Percentiles rank a stretch among this genome's conserved stretches.
Evolutionary conservation across 176 grass and related monocot genomes (phyloP).

Genomic region (Musa schizocarpa): DNA sequence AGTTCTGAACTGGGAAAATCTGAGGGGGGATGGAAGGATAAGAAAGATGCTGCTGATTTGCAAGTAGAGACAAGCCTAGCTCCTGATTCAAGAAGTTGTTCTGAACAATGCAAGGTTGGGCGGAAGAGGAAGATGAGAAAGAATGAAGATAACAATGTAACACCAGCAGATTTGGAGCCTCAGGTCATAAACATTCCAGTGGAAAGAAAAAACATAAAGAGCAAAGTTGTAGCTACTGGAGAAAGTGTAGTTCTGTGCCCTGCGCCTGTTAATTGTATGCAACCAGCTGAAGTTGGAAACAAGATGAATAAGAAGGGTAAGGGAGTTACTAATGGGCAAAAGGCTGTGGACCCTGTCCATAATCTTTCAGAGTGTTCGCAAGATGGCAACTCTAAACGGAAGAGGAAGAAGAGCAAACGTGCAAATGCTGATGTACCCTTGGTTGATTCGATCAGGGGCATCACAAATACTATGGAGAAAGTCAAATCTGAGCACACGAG

Average conservation of each 20-base stretch:
- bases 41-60: neutral
- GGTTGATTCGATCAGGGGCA: neutral
- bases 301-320: constrained; percentile 1
- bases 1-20: neutral
- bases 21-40: neutral
- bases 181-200: constrained; percentile 4
- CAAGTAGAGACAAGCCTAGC: neutral
- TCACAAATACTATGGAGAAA: neutral
- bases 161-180: neutral
- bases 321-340: constrained; percentile 1
- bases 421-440: neutral
- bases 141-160: neutral
- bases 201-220: neutral
- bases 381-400: constrained; percentile 3
- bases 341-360: neutral
- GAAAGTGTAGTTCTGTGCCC: neutral
- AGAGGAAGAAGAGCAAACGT: constrained; percentile 7
- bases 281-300: neutral
- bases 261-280: neutral
- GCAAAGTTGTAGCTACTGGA: constrained; percentile 1
- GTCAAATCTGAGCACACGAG: constrained; percentile 5
- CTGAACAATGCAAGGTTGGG: neutral
- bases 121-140: constrained; percentile 3
- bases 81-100: neutral
- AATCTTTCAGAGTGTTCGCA: neutral